These are phyloP conservation scores for Tephrocybe sp. DNA, from an alignment of 768 basidiomycete genomes.

Conservation along the genomic window DNA sequence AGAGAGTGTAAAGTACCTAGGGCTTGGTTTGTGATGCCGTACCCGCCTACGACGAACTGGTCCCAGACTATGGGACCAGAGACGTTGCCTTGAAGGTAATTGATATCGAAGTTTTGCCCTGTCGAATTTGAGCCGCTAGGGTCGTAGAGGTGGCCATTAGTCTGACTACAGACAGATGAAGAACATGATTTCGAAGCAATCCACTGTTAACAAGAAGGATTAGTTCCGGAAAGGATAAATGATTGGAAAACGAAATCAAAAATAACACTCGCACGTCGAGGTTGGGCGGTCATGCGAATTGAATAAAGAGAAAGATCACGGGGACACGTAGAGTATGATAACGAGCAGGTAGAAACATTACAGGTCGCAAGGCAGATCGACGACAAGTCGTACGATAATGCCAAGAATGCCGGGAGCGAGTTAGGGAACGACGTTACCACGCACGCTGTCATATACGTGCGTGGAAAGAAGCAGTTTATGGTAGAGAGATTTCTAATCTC, in stretches of 20 bases:
- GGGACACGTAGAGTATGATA: no score
- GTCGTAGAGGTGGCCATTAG: slow-evolving; percentile 54
- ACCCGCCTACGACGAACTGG: slow-evolving; percentile 58
- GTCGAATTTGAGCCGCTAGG: slow-evolving; percentile 48
- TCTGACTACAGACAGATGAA: slow-evolving; percentile 48
- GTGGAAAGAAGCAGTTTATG: no score
- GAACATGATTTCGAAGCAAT: slow-evolving; percentile 68
- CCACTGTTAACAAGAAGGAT: slow-evolving; percentile 52
- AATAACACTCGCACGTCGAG: no score
- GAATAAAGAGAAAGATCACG: no score
- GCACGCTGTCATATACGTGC: no score
- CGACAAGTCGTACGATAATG: no score
- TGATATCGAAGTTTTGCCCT: slow-evolving; percentile 43
- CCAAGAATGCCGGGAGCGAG: no score
- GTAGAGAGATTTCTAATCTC: no score
- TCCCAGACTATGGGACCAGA: slow-evolving; percentile 75
- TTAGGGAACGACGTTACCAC: no score
- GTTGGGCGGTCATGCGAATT: no score
- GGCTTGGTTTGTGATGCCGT: slow-evolving; percentile 64
- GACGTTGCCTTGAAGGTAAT: slow-evolving; percentile 60
- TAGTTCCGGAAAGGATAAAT: not conserved
- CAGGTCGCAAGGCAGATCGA: no score
- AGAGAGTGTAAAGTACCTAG: slow-evolving; percentile 48
- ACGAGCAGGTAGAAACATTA: no score
- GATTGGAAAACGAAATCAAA: not conserved